Base-by-base conservation (phyloP, 345 rosid species). In the Eucalyptus decipiens region DNA sequence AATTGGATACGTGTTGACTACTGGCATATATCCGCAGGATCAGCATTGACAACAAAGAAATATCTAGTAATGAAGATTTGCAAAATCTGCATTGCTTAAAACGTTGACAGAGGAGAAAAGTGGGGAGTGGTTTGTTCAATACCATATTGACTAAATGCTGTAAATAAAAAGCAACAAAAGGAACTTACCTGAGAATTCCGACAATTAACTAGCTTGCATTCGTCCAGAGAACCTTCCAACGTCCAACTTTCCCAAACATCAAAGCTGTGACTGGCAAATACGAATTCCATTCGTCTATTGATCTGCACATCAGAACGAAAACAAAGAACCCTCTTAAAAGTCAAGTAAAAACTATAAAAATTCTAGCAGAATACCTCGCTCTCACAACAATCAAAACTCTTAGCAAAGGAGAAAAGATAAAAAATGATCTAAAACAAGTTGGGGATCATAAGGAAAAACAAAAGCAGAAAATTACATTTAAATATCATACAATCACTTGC, bases 181-280 rank as follows among this genome's bases (percentile, higher is more conserved):
- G 52, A 89, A 72, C 92, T 92, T 91, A 98, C 99, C 87, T 92
- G 89, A 72, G 98, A 92, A 90, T 96, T 98, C 91, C 99, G 93
- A 91, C 99, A 94, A 93, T 97, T 98, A 30, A 96, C 96, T 88
- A 98, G 96, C 93, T 96, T 93, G 88, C 99, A 98, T 80, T 96
- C 97, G 86, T 96, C 99, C 87, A 97, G 88, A 88, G 98, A 91
- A 92, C 99, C 99, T 93, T 97, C 99, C 91, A 97, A 45, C 86
- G 89, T 95, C 99, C 99, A 98, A 95, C 97, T 96, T 94, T 98
- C 99, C 99, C 99, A 98, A 67, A 97, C 98, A 92, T 98, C 99
- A 92, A 97, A 98, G 93, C 99, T 96, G 88, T 98, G 98, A 93
- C 99, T 97, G 24, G 99, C 99, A 92, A 98, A 98, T 86, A 98